Base-by-base conservation (phyloP, 345 rosid species). In the Brassica rapa region DNA sequence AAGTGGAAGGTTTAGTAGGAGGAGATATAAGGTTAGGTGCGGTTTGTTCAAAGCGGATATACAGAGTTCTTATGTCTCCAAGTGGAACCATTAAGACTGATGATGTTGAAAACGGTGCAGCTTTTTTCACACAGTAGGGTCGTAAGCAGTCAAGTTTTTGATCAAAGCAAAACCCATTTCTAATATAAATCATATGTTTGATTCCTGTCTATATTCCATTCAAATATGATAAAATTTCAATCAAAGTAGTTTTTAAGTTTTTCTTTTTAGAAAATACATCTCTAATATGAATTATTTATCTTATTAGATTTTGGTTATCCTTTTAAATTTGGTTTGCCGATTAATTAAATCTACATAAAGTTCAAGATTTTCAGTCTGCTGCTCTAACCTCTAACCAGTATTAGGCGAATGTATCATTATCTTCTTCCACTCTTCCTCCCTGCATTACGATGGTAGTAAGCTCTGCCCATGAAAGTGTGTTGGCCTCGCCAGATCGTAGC, bases 41-140 rank as follows among this genome's bases (percentile, higher is more conserved):
- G 86, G 74, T 95, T 61, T 93, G 98, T 82, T 95, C 97, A 0
- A 93, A 90, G 84, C 86, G 97, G 67, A 89, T 95, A 61, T 93
- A 90, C 77, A 85, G 96, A 84, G 82, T 95, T 74, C 89, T 91
- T 19, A 90, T 93, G 93, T 93, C 98, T 81, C 85, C 80, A 56
- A 85, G 75, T 69, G 91, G 90, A 77, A 79, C 83, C 76, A 86
- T 91, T 62, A 91, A 82, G 86, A 90, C 98, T 14, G 96, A 91
- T 82, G 95, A 88, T 53, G 88, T 95, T 5, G 99, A 93, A 72
- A 86, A 87, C 11, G 99, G 99, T 81, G 98, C 99, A 33, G 97
- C 91, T 84, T 87, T 84, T 80, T 90, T 94, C 86, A 64, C 35
- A 57, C 62, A 57, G 23, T 56, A 7, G 61, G 6, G 64, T 56